Evolutionary conservation across 495 filamentous ascomycete genomes (phyloP).

Genomic region (Aspergillus carlsbadensis): DNA sequence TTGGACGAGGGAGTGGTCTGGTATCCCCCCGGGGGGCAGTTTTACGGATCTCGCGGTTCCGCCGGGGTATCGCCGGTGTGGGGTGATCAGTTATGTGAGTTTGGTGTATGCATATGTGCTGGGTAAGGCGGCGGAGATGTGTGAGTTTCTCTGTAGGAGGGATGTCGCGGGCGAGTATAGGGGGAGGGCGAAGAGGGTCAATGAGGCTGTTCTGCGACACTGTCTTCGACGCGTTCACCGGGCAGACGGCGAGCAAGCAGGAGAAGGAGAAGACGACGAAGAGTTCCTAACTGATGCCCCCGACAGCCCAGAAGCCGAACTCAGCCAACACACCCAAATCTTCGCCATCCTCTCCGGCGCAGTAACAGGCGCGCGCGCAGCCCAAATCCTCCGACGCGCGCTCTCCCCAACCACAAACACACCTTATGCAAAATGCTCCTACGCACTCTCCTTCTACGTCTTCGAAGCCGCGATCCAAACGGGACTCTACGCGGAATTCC

Average conservation of each 20-base stretch:
- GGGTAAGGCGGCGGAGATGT: constrained; percentile 19
- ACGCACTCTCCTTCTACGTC: constrained; percentile 28
- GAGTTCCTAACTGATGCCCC: constrained; percentile 19
- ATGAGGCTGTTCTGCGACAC: constrained; percentile 16
- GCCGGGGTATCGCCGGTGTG: constrained; percentile 14
- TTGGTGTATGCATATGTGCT: constrained; percentile 20
- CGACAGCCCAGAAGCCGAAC: constrained; percentile 10
- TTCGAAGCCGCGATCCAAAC: constrained; percentile 22
- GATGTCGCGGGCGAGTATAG: constrained; percentile 23
- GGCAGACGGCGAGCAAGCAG: too few species aligned
- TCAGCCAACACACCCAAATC: constrained; percentile 28
- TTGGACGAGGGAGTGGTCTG: constrained; percentile 24
- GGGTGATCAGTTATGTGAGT: constrained; percentile 16
- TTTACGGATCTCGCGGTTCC: constrained; percentile 22
- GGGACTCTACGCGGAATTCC: constrained; percentile 21
- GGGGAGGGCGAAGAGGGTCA: constrained; percentile 11
- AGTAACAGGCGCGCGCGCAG: constrained; percentile 11
- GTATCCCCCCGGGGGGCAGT: constrained; percentile 14
- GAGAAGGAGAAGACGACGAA: neutral
- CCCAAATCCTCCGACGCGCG: constrained; percentile 3
- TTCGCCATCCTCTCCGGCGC: constrained; percentile 26
- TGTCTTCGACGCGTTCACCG: constrained; percentile 7
- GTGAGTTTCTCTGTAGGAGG: constrained; percentile 14
- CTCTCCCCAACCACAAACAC: neutral
- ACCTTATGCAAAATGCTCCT: constrained; percentile 19